Conservation (phyloP, 345 rosid genomes). For the Gossypium anomalum region DNA sequence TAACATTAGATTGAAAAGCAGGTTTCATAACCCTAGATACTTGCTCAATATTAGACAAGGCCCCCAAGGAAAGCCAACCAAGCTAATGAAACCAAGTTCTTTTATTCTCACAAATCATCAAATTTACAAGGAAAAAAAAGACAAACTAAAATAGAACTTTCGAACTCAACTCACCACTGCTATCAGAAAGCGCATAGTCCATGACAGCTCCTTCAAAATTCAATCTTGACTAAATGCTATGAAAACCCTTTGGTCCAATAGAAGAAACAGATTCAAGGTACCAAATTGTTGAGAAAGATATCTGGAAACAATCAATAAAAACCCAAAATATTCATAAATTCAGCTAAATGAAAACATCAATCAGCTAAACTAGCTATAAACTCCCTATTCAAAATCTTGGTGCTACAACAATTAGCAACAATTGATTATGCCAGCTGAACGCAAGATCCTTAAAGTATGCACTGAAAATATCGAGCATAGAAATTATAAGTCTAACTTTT, state of each 20-base stretch:
- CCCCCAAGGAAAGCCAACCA: background rate
- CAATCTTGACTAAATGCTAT: background rate
- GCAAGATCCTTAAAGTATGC: background rate
- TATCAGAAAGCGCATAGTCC: slow-evolving; percentile 63
- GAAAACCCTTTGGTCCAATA: slow-evolving; percentile 13
- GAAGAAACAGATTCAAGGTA: slow-evolving; percentile 7
- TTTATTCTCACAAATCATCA: background rate
- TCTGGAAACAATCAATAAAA: slow-evolving; percentile 21
- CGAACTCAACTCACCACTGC: slow-evolving; percentile 51
- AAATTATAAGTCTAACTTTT: background rate
- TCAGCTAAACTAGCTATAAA: slow-evolving; percentile 3
- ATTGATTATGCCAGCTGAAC: background rate
- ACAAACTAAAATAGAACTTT: background rate
- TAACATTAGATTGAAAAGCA: background rate
- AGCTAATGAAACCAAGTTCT: background rate
- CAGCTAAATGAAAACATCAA: slow-evolving; percentile 1
- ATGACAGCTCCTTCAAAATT: slow-evolving; percentile 23
- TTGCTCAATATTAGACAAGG: background rate
- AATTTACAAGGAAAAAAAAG: background rate
- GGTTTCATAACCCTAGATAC: background rate
- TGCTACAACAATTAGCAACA: background rate
- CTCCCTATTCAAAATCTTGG: background rate
- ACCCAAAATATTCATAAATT: background rate
- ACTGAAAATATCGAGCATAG: background rate
- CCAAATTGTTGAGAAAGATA: background rate